Evolutionary conservation across 164 flowering plant genomes (phyloP), one percentile per base, ranked within the genome.

Genomic region (Chimonanthus praecox): DNA sequence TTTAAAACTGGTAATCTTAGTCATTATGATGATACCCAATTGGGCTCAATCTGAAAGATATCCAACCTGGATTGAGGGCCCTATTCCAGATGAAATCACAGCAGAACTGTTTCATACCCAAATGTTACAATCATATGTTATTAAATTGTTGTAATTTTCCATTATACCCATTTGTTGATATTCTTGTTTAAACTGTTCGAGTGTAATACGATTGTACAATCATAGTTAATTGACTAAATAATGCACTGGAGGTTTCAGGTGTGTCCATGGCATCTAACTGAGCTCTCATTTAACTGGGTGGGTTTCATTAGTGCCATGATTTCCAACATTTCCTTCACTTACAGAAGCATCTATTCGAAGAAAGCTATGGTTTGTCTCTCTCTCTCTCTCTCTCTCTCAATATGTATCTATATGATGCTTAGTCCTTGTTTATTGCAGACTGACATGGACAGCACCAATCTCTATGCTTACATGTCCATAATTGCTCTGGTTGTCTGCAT

Each of bases 271-370:
- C 99, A 63, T 95, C 71, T 93, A 83, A 95, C 98, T 66, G 99
- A 95, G 81, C 83, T 95, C 47, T 95, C 99, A 64, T 95, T 95
- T 88, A 95, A 95, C 80, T 95, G 98, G 99, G 18, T 63, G n/a
- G 99, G 99, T 45, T 94, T 94, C 84, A 86, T 92, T 67, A 92
- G 97, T 74, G 99, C 98, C 51, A 95, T 95, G 99, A 90, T 95
- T 78, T 95, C 99, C 74, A 95, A 95, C 78, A 89, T 95, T 70
- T 92, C 99, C 62, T 94, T 94, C 83, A 94, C 99, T 60, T 94
- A 94, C 87, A 83, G 99, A 83, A 94, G 98, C 78, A 85, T 94
- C 75, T 94, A 90, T 76, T 94, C 99, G 15, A 94, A 94, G 90
- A 94, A 94, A 84, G 99, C 99, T 50, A 92, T 92, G 99, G 99